A percentile compares a stretch with the other conserved stretches of the same genome.
Evolutionary conservation across 116 monocot genomes (phyloP).

Genomic region (Phalaenopsis hybrid): DNA sequence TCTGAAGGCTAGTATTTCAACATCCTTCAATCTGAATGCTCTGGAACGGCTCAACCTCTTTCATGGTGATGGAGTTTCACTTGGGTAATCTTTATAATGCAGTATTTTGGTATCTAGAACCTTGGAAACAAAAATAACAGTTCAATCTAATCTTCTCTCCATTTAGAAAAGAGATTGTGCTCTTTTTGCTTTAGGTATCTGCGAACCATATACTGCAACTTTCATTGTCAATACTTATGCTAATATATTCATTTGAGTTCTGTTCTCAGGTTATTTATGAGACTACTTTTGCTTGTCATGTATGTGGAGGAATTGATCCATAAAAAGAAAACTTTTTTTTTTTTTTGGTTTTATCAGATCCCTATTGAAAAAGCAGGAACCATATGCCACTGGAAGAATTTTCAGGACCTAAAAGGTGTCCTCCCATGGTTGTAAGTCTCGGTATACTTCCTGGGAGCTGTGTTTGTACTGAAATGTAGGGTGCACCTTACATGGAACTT

Average conservation of each 20-base stretch:
- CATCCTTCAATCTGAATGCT: too few species aligned
- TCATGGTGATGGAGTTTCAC: conserved; percentile 9
- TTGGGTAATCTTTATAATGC: conserved; percentile 26
- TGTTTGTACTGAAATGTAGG: neutral
- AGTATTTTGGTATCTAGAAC: conserved; percentile 7
- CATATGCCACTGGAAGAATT: conserved; percentile 16
- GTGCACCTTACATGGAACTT: neutral
- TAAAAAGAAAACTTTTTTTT: conserved; percentile 1
- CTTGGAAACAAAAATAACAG: conserved; percentile 25
- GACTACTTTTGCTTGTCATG: conserved; percentile 28
- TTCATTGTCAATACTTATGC: conserved; percentile 34
- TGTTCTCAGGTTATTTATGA: neutral
- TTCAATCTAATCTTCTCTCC: conserved; percentile 23
- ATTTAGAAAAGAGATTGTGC: conserved; percentile 37
- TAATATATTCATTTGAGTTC: conserved; percentile 29
- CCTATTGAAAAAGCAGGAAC: conserved; percentile 24
- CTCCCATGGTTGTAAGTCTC: neutral
- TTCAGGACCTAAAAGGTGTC: conserved; percentile 6
- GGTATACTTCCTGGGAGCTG: neutral
- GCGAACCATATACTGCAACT: conserved; percentile 18
- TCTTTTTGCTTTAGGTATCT: conserved; percentile 38
- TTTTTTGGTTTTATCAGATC: conserved; percentile 16
- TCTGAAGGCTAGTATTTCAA: conserved; percentile 2
- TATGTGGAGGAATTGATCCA: conserved; percentile 23
- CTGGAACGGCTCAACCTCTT: conserved; percentile 18